Evolutionary conservation across 140 eudicot species (phyloP).

Genomic region (Ambrosia hybrid): DNA sequence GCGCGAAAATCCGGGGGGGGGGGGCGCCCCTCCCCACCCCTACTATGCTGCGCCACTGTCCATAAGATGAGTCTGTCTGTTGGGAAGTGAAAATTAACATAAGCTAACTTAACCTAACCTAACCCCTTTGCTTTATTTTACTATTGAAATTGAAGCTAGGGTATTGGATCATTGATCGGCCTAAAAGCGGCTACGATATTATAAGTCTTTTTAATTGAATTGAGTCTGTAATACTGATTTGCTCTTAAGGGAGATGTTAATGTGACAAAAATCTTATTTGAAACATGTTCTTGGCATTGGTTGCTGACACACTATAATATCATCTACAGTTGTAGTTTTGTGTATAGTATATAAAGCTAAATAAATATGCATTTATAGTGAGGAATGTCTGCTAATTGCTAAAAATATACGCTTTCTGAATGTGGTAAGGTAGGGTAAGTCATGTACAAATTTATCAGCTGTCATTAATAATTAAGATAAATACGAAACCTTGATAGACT

Average conservation of each 20-base stretch:
- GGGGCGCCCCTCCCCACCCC: too few relatives aligned
- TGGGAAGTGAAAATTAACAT: too few relatives aligned
- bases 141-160: too few relatives aligned
- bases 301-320: neutral
- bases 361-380: neutral
- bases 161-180: too few relatives aligned
- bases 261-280: neutral
- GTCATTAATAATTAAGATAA: neutral
- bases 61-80: conserved; percentile 2
- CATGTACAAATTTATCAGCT: neutral
- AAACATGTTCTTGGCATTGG: conserved; percentile 6
- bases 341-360: neutral
- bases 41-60: too few relatives aligned
- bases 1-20: too few relatives aligned
- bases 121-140: too few relatives aligned
- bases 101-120: too few relatives aligned
- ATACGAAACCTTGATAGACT: neutral
- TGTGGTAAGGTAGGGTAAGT: neutral
- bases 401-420: neutral
- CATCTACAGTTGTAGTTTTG: neutral
- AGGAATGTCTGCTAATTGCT: neutral
- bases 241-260: neutral
- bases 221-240: neutral
- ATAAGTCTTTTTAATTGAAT: too few relatives aligned
- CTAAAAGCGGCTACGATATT: too few relatives aligned